phyloP scores from a whole-genome alignment of 1,284 basidiomycete genomes.

The Apiotrichum brassicae region DNA sequence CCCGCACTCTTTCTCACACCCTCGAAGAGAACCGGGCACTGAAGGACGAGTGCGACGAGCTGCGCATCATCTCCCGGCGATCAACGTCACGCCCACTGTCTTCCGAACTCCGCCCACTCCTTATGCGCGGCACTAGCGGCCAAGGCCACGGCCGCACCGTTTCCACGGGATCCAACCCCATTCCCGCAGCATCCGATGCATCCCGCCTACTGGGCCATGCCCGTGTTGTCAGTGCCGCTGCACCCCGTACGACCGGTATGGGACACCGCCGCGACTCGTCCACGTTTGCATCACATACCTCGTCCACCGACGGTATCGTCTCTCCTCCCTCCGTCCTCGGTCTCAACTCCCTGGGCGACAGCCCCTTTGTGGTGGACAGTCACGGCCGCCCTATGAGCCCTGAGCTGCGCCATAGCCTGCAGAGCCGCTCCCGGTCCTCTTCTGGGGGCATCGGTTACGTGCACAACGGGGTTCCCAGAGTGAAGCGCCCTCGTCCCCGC shows the following conservation, averaged over 20 bases:
- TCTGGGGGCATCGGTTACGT: constrained; percentile 37
- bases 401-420: not conserved
- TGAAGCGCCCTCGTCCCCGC: constrained; percentile 11
- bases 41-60: constrained; percentile 68
- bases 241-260: constrained; percentile 17
- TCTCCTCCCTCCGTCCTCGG: too few species aligned
- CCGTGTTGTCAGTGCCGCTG: constrained; percentile 13
- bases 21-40: constrained; percentile 66
- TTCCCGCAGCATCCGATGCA: not conserved
- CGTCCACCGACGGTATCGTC: not conserved
- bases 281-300: constrained; percentile 8
- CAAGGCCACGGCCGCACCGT: not conserved
- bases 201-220: constrained; percentile 1
- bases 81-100: constrained; percentile 5
- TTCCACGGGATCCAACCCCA: not conserved
- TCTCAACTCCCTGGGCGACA: not conserved
- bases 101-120: constrained; percentile 6
- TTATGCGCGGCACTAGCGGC: not conserved
- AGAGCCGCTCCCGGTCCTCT: constrained; percentile 3
- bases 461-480: constrained; percentile 38
- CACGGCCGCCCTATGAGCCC: constrained; percentile 7
- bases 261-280: constrained; percentile 34
- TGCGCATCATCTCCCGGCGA: constrained; percentile 35
- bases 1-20: constrained; percentile 62
- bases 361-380: constrained; percentile 2